Evolutionary conservation across 2,329 filamentous ascomycete genomes (phyloP), one percentile per base, ranked within the genome.

Genomic region (Zopfia rhizophila): DNA sequence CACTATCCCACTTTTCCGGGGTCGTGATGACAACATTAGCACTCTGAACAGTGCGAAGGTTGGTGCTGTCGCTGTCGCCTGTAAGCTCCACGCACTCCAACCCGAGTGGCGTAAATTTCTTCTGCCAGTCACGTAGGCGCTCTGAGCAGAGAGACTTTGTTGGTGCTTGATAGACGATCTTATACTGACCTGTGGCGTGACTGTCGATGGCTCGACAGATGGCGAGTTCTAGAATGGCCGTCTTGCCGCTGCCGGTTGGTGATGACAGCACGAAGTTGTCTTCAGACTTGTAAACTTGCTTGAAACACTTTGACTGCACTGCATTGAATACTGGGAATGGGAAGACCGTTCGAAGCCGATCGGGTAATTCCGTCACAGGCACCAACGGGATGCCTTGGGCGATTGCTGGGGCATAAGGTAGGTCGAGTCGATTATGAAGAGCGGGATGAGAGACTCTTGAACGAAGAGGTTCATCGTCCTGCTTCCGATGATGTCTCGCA

Each of bases 1-100:
- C 86, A 48, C 89, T 93, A 65, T 96, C 90, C 90, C 90, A 95
- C 63, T 95, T 95, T 70, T 96, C 90, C 0, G 91, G 90, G 0
- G 90, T 96, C 0, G 91, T 94, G 51, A 95, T 81, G 55, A 96
- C 93, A 53, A 96, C 89, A 33, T 86, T 86, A 3, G 90, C 90
- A 56, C 79, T 83, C 49, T 90, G 86, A 5, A 93, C 87, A 41
- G 81, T 83, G 16, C 78, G 78, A 48, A 91, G 77, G 55, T 92
- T 85, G 4, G 75, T 72, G 38, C 81, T 77, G 25, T 89, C 86
- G 0, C 89, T 92, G 63, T 95, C 91, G 1, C 91, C 90, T 3
- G 91, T 96, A 45, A 95, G 78, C 66, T 94, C 90, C 3, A 86
- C 85, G 64, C 88, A 90, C 46, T 82, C 77, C 11, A 94, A 72